Percentiles rank a stretch among this genome's conserved stretches.
These are phyloP conservation scores for Elsinoe ampelina DNA, from an alignment of 2,329 filamentous ascomycete species.

Conservation along the genomic window DNA sequence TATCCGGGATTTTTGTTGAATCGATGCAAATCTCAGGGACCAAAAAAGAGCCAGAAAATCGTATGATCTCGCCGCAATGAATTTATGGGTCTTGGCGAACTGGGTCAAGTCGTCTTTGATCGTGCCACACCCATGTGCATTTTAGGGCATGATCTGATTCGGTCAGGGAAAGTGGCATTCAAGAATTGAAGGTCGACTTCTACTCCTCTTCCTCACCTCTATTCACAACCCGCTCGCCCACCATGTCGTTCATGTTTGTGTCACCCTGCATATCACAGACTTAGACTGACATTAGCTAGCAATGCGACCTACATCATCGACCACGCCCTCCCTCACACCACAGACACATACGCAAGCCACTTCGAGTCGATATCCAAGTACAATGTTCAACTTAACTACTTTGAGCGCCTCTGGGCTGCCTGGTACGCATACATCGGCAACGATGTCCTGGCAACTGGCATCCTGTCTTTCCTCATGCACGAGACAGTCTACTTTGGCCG, in stretches of 20 bases:
- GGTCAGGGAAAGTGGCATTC: background rate
- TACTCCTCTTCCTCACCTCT: background rate
- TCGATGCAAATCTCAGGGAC: slow-evolving; percentile 5
- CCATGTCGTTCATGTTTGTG: slow-evolving; percentile 20
- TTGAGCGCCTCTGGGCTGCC: slow-evolving; percentile 83
- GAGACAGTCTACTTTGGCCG: slow-evolving; percentile 92
- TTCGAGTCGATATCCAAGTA: slow-evolving; percentile 56
- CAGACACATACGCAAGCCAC: slow-evolving; percentile 55
- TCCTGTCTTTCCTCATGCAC: slow-evolving; percentile 96
- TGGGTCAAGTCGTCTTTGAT: background rate
- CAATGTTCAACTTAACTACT: slow-evolving; percentile 78
- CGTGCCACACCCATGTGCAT: background rate
- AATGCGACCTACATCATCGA: slow-evolving; percentile 28
- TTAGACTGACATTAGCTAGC: slow-evolving; percentile 12
- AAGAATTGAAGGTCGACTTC: background rate
- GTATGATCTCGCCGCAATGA: slow-evolving; percentile 10
- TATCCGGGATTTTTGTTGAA: background rate
- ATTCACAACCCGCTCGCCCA: background rate
- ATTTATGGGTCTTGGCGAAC: background rate
- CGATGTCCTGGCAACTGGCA: slow-evolving; percentile 88
- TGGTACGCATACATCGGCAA: slow-evolving; percentile 99
- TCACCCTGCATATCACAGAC: background rate
- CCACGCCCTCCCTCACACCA: slow-evolving; percentile 30
- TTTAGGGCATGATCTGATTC: background rate
- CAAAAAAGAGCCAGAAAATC: background rate